A percentile compares a stretch with the other conserved stretches of the same genome.
Conservation (phyloP, 2,329 filamentous ascomycete species). For the Cyclaneusma minus region DNA sequence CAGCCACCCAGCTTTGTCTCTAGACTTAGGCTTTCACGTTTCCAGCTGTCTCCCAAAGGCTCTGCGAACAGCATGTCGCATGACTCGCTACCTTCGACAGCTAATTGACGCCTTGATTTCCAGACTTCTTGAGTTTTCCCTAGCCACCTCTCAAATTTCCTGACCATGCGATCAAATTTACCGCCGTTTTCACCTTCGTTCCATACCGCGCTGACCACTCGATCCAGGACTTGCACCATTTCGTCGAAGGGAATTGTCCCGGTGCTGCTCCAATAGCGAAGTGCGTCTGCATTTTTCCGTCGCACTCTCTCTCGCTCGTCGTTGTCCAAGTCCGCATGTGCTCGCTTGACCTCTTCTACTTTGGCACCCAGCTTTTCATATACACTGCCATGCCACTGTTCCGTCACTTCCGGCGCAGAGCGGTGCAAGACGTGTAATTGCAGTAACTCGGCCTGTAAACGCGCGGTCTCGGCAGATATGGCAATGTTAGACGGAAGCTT, state of each 20-base stretch:
- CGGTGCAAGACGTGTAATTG: slow-evolving; percentile 50
- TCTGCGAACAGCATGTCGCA: slow-evolving; percentile 32
- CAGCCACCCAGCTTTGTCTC: slow-evolving; percentile 38
- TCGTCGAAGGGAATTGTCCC: slow-evolving; percentile 28
- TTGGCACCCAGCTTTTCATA: slow-evolving; percentile 27
- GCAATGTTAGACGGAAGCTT: slow-evolving; percentile 45
- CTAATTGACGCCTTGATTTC: slow-evolving; percentile 21
- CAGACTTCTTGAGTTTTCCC: slow-evolving; percentile 29
- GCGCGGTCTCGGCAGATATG: slow-evolving; percentile 38
- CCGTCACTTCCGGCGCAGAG: slow-evolving; percentile 27
- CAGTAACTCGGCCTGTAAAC: slow-evolving; percentile 47
- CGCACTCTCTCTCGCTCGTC: slow-evolving; percentile 31
- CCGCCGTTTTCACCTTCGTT: slow-evolving; percentile 37
- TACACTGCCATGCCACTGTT: slow-evolving; percentile 41
- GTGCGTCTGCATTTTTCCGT: slow-evolving; percentile 30
- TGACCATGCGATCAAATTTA: slow-evolving; percentile 36
- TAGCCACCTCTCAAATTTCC: slow-evolving; percentile 45
- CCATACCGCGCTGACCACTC: slow-evolving; percentile 41
- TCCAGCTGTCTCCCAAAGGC: slow-evolving; percentile 41
- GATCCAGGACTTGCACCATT: slow-evolving; percentile 40
- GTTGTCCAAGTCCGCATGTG: slow-evolving; percentile 25
- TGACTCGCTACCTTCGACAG: slow-evolving; percentile 19
- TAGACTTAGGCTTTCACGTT: slow-evolving; percentile 37
- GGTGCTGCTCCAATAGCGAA: slow-evolving; percentile 32
- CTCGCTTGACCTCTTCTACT: slow-evolving; percentile 22